Percentiles rank a stretch among this genome's conserved stretches.
Evolutionary conservation across 202 grass and related monocot species (phyloP).

Genomic region (Saccharum hybrid): DNA sequence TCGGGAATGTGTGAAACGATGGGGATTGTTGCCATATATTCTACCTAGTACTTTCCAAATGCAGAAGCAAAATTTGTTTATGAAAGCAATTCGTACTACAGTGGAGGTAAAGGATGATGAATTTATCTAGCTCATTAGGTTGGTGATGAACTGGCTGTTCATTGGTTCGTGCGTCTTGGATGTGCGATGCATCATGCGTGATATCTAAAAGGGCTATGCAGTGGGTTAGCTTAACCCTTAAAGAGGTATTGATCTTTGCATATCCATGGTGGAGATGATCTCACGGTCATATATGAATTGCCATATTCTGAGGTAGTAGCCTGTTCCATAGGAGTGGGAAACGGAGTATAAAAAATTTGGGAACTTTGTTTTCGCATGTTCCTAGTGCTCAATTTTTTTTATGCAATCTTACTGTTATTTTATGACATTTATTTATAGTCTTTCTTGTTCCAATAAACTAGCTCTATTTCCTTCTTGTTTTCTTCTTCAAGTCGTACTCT

Average conservation of each 20-base stretch:
- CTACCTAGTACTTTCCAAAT: not conserved
- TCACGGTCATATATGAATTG: conserved; percentile 23
- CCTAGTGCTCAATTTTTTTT: conserved; percentile 34
- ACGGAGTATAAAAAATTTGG: not conserved
- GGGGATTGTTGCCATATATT: not conserved
- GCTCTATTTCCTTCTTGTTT: conserved; percentile 32
- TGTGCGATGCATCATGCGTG: not conserved
- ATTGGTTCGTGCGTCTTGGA: conserved; percentile 9
- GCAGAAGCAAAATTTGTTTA: conserved; percentile 5
- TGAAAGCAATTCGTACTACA: not conserved
- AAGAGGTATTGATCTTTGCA: conserved; percentile 33
- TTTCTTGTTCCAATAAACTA: conserved; percentile 51
- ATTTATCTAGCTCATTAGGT: conserved; percentile 6
- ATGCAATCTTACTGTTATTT: not conserved
- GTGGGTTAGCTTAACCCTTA: conserved; percentile 22
- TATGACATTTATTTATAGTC: conserved; percentile 8
- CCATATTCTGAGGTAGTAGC: not conserved
- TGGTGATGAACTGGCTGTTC: not conserved
- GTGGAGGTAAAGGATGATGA: not conserved
- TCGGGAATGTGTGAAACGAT: conserved; percentile 14
- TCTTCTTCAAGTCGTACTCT: conserved; percentile 46
- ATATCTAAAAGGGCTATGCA: conserved; percentile 7
- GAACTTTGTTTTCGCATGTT: not conserved
- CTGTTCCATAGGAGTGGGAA: conserved; percentile 23
- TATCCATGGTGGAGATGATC: conserved; percentile 26